phyloP scores from a whole-genome alignment of 164 flowering plant species.

The Platanus orientalis region DNA sequence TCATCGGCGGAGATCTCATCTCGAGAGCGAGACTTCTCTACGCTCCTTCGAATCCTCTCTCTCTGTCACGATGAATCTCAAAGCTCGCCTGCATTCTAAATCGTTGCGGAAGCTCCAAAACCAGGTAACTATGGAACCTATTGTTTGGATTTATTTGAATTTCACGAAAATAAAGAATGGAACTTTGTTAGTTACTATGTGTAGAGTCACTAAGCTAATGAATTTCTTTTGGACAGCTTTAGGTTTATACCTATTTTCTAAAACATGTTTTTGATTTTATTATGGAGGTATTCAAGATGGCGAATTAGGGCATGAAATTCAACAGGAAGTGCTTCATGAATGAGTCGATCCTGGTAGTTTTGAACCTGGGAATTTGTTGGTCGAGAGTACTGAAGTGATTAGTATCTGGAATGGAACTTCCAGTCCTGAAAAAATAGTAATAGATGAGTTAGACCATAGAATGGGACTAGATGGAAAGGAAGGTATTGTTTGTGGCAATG shows the following conservation, averaged over 20 bases:
- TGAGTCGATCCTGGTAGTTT: not conserved
- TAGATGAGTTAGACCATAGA: conserved; percentile 23
- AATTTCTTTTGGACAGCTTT: too few relatives aligned
- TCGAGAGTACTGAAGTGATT: conserved; percentile 10
- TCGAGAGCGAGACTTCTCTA: conserved; percentile 30
- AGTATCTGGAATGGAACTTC: not conserved
- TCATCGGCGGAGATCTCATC: conserved; percentile 27
- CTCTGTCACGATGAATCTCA: conserved; percentile 20
- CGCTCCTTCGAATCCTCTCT: conserved; percentile 25
- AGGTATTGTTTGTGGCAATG: too few relatives aligned
- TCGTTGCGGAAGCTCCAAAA: too few relatives aligned
- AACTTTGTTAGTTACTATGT: too few relatives aligned
- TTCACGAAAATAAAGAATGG: too few relatives aligned
- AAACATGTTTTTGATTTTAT: not conserved
- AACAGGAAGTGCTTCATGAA: conserved; percentile 11
- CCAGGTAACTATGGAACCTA: too few relatives aligned
- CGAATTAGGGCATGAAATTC: conserved; percentile 7
- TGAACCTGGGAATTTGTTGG: conserved; percentile 11
- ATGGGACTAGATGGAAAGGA: too few relatives aligned
- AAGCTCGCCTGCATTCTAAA: not conserved
- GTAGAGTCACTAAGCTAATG: too few relatives aligned
- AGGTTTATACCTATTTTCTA: too few relatives aligned
- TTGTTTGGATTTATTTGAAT: too few relatives aligned
- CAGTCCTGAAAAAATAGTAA: conserved; percentile 5
- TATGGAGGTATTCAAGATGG: conserved; percentile 12